These are phyloP conservation scores for Dendrothele bispora DNA, from an alignment of 768 basidiomycete genomes.

Conservation along the genomic window DNA sequence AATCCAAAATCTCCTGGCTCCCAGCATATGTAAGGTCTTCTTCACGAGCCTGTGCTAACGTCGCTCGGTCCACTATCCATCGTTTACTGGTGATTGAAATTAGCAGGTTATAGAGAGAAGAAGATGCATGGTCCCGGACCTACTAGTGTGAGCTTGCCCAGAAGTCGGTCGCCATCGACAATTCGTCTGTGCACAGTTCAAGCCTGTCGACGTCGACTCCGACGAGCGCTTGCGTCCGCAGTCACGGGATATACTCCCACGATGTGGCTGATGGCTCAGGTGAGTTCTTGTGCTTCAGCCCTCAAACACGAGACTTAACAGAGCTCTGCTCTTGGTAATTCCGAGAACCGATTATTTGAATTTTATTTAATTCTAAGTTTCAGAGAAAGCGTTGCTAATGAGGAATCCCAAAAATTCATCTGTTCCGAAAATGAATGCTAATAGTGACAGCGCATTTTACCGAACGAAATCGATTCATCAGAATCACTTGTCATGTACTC, in stretches of 20 bases:
- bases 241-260: too few relatives aligned
- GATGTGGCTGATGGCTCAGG: too few relatives aligned
- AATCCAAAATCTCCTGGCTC: slow-evolving; percentile 73
- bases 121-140: slow-evolving; percentile 21
- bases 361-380: too few relatives aligned
- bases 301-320: too few relatives aligned
- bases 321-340: too few relatives aligned
- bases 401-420: neutral
- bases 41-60: slow-evolving; percentile 68
- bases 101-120: neutral
- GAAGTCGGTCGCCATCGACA: slow-evolving; percentile 82
- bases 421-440: slow-evolving; percentile 31
- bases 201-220: too few relatives aligned
- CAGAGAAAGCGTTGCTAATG: neutral
- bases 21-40: slow-evolving; percentile 81
- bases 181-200: too few relatives aligned
- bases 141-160: slow-evolving; percentile 92
- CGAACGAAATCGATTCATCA: too few relatives aligned
- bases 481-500: too few relatives aligned
- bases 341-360: too few relatives aligned
- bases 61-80: slow-evolving; percentile 86
- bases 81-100: slow-evolving; percentile 62
- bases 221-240: too few relatives aligned
- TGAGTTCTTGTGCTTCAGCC: too few relatives aligned
- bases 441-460: neutral